phyloP scores from a whole-genome alignment of 768 basidiomycete genomes.

The Filobasidium floriforme region DNA sequence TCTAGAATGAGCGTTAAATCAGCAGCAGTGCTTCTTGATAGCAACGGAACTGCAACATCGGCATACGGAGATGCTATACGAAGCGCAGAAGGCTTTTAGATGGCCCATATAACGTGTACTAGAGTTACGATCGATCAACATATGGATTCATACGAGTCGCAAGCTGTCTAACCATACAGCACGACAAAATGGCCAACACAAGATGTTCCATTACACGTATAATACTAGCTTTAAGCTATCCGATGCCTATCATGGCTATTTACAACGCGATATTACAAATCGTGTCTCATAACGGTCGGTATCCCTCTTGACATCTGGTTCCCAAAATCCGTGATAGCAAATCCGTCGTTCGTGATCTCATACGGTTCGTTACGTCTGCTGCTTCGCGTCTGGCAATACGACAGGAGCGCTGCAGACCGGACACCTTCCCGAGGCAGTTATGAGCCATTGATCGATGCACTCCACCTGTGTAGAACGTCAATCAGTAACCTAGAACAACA shows the following conservation, averaged over 20 bases:
- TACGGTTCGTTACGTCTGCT: not conserved
- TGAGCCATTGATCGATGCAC: slow-evolving; percentile 7
- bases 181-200: not conserved
- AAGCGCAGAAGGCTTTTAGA: not conserved
- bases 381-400: not conserved
- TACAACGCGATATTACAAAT: too few species aligned
- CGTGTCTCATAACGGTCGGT: too few species aligned
- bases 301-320: not conserved
- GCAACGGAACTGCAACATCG: too few species aligned
- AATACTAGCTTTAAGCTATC: too few species aligned
- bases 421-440: not conserved
- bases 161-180: not conserved
- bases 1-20: too few species aligned
- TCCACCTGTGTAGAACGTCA: not conserved
- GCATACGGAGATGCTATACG: too few species aligned
- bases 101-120: not conserved
- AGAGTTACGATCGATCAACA: too few species aligned
- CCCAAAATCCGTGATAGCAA: too few species aligned
- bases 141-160: too few species aligned
- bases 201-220: too few species aligned
- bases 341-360: not conserved
- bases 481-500: not conserved
- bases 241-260: too few species aligned
- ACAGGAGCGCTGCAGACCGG: not conserved
- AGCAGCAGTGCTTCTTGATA: too few species aligned